phyloP scores from a whole-genome alignment of 2,329 filamentous ascomycete species.

The Lecanosticta acicola region DNA sequence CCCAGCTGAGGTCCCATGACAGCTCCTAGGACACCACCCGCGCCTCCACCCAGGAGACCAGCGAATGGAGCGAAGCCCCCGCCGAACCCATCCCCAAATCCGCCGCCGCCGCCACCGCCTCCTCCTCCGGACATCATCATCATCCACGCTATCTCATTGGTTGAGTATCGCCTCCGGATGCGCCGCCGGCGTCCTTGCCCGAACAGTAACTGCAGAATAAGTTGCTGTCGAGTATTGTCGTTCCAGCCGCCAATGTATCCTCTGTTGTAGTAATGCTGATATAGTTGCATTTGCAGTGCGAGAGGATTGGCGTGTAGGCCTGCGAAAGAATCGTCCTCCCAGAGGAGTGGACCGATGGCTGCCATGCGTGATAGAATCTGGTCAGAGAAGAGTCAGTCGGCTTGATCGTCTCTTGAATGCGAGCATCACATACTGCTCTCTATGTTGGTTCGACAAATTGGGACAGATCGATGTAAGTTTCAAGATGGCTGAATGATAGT shows the following conservation, averaged over 20 bases:
- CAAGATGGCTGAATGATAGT: not conserved
- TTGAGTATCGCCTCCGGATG: not conserved
- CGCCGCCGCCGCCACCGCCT: not conserved
- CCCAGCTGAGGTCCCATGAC: not conserved
- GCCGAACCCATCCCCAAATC: not conserved
- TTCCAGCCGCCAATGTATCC: too few species aligned
- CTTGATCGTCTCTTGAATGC: too few species aligned
- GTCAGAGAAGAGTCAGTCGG: too few species aligned
- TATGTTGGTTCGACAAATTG: not conserved
- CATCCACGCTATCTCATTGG: conserved; percentile 1
- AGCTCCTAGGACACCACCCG: not conserved
- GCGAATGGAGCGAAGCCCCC: not conserved
- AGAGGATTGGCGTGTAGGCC: too few species aligned
- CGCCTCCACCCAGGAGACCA: not conserved
- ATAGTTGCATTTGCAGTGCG: too few species aligned
- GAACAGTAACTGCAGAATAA: too few species aligned
- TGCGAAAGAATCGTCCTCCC: not conserved
- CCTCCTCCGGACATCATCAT: not conserved
- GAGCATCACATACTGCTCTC: too few species aligned
- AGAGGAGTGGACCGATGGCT: not conserved
- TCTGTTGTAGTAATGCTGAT: too few species aligned
- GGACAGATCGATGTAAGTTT: not conserved
- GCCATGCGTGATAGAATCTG: not conserved
- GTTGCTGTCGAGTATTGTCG: too few species aligned
- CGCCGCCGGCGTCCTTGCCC: too few species aligned